phyloP scores from a whole-genome alignment of 2,329 filamentous ascomycete genomes.

The Cryphonectria nitschkei region DNA sequence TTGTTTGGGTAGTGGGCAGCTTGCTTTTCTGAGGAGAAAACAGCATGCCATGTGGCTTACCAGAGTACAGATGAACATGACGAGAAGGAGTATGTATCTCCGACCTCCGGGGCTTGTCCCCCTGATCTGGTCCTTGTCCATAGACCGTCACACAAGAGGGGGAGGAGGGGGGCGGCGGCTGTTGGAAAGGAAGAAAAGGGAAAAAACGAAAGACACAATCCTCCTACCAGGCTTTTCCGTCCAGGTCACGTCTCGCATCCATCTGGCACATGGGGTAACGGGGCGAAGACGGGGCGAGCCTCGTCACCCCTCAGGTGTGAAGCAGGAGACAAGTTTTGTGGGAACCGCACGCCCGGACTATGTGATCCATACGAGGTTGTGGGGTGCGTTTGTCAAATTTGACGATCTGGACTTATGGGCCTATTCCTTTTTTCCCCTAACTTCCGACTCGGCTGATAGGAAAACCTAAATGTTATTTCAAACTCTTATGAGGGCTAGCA shows the following conservation, averaged over 20 bases:
- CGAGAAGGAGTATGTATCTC: not conserved
- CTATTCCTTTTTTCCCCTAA: not conserved
- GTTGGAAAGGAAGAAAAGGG: not conserved
- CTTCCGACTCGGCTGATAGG: not conserved
- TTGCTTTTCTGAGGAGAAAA: not conserved
- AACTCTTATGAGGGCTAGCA: slow-evolving; percentile 2
- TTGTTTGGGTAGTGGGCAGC: not conserved
- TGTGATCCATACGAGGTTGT: not conserved
- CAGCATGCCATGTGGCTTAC: not conserved
- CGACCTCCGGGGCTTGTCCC: not conserved
- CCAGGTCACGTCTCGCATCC: not conserved
- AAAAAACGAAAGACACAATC: not conserved
- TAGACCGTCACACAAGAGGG: not conserved
- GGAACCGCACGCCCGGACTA: not conserved
- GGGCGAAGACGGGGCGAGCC: not conserved
- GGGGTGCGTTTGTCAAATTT: slow-evolving; percentile 6
- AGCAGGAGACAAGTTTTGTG: slow-evolving; percentile 13
- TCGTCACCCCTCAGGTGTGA: slow-evolving; percentile 1
- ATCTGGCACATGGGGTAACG: not conserved
- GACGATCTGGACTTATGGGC: not conserved
- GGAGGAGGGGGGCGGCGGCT: too few relatives aligned
- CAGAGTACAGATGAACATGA: not conserved
- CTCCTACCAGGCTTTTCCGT: not conserved
- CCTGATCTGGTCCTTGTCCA: not conserved
- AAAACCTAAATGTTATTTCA: not conserved